Evolutionary conservation across 495 filamentous ascomycete genomes (phyloP).

Genomic region (Tuber borchii): DNA sequence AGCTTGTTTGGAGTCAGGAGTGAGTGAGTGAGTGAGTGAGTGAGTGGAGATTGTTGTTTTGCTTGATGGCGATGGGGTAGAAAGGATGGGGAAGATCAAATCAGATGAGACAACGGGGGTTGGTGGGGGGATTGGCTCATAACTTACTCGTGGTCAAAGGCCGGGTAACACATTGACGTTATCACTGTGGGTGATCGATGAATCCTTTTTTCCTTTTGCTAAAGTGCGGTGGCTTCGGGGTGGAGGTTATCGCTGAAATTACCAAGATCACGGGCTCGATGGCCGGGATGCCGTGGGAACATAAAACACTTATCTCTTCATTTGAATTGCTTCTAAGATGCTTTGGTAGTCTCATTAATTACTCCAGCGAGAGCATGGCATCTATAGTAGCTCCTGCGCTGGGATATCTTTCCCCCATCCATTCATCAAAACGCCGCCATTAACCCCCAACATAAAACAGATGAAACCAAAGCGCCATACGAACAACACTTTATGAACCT

Average conservation of each 20-base stretch:
- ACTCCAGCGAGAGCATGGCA: background rate
- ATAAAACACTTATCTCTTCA: background rate
- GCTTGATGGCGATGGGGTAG: background rate
- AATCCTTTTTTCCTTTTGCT: background rate
- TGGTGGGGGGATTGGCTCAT: background rate
- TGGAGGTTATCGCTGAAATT: background rate
- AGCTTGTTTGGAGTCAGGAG: constrained; percentile 4
- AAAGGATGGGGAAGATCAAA: constrained; percentile 12
- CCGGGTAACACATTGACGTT: no score
- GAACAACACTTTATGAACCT: background rate
- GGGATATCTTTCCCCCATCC: background rate
- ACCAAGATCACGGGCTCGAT: background rate
- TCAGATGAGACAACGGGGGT: constrained; percentile 5
- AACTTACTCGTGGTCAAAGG: background rate
- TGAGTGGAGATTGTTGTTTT: constrained; percentile 10
- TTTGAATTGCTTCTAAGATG: background rate
- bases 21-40: constrained; percentile 11
- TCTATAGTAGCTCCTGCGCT: background rate
- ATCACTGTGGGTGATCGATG: background rate
- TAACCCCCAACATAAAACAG: background rate
- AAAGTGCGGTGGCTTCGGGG: no score
- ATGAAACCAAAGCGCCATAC: background rate
- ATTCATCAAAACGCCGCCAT: background rate
- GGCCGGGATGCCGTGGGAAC: background rate
- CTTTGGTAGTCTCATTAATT: background rate